phyloP scores from a whole-genome alignment of 2,329 filamentous ascomycete species.

The Didymella sp. region DNA sequence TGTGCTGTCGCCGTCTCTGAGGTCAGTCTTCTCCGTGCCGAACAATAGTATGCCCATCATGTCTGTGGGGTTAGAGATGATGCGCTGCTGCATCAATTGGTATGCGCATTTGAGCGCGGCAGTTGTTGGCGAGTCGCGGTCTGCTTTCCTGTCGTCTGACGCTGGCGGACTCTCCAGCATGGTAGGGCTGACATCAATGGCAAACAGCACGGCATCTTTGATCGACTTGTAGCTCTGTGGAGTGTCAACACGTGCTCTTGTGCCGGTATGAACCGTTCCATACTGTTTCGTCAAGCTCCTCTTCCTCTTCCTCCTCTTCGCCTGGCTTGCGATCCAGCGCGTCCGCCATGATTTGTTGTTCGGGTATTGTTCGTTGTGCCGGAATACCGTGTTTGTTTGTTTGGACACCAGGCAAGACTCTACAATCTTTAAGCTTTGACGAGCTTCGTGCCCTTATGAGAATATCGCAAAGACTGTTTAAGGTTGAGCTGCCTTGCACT shows the following conservation, averaged over 20 bases:
- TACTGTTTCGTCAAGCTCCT: slow-evolving; percentile 72
- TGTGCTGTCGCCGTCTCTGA: slow-evolving; percentile 57
- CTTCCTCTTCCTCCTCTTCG: slow-evolving; percentile 71
- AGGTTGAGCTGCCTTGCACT: slow-evolving; percentile 9
- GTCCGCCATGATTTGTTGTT: slow-evolving; percentile 38
- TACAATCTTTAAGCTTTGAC: not conserved
- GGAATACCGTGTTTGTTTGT: not conserved
- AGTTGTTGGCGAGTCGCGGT: slow-evolving; percentile 76
- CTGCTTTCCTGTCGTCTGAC: slow-evolving; percentile 71
- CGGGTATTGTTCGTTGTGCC: not conserved
- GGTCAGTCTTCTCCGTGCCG: slow-evolving; percentile 77
- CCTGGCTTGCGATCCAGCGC: slow-evolving; percentile 39
- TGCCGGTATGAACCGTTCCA: slow-evolving; percentile 21
- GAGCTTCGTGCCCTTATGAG: not conserved
- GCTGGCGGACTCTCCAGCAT: slow-evolving; percentile 76
- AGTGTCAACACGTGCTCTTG: slow-evolving; percentile 20
- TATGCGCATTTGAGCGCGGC: slow-evolving; percentile 95
- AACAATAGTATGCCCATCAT: slow-evolving; percentile 97
- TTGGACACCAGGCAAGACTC: not conserved
- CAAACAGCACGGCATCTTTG: slow-evolving; percentile 98
- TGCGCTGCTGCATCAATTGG: slow-evolving; percentile 95
- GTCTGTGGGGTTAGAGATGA: slow-evolving; percentile 94
- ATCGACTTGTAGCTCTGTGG: slow-evolving; percentile 79
- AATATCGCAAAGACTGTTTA: not conserved
- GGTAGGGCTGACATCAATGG: slow-evolving; percentile 86